A percentile compares a stretch with the other conserved stretches of the same genome.
These are phyloP conservation scores for Lentinula sp. DNA, from an alignment of 768 basidiomycete species.

Conservation along the genomic window DNA sequence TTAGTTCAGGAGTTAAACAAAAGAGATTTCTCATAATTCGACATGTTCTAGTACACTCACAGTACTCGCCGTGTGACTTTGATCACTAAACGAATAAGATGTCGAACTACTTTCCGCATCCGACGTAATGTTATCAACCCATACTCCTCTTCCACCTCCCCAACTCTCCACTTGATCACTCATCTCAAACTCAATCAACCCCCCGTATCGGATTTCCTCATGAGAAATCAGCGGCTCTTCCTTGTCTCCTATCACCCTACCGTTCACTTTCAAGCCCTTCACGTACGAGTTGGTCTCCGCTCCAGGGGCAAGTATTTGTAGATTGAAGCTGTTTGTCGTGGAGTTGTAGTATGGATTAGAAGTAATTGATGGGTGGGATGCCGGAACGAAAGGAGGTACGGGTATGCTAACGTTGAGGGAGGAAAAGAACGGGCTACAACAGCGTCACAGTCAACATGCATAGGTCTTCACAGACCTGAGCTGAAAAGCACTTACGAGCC, in stretches of 20 bases:
- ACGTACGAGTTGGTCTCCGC: slow-evolving; percentile 59
- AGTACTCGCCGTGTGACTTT: background rate
- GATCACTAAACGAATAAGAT: background rate
- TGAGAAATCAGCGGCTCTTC: slow-evolving; percentile 49
- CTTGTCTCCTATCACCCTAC: slow-evolving; percentile 20
- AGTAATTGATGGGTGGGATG: background rate
- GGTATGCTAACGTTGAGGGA: slow-evolving; percentile 54
- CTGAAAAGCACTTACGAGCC: slow-evolving; percentile 49
- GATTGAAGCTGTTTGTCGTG: slow-evolving; percentile 14
- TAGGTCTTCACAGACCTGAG: background rate
- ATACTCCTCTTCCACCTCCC: slow-evolving; percentile 18
- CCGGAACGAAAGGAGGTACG: slow-evolving; percentile 13
- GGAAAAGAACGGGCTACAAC: slow-evolving; percentile 41
- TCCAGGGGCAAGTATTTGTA: slow-evolving; percentile 51
- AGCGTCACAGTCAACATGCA: background rate
- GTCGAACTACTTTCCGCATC: background rate
- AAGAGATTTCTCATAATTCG: background rate
- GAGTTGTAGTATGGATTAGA: slow-evolving; percentile 8
- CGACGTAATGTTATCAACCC: background rate
- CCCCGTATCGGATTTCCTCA: slow-evolving; percentile 53
- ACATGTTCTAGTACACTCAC: background rate
- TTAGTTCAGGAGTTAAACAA: background rate
- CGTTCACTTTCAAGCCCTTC: slow-evolving; percentile 53
- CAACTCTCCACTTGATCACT: slow-evolving; percentile 39
- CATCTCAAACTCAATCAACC: slow-evolving; percentile 61